Conservation (phyloP, 1,139 yeast species). For the Scheffersomyces lignicola region DNA sequence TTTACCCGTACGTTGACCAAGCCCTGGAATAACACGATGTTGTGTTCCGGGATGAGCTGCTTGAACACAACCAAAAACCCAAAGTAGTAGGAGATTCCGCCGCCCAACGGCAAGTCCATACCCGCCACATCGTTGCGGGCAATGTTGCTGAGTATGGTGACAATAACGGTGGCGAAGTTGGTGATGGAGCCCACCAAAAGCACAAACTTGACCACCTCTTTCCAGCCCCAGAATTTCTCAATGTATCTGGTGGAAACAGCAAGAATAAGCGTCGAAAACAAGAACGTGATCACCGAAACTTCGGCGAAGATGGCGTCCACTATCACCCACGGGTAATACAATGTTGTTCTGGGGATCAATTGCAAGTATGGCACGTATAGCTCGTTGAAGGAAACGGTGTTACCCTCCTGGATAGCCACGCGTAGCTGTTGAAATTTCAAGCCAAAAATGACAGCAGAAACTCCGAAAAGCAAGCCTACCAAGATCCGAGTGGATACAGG, state of each 20-base stretch:
- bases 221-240: conserved; percentile 59
- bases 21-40: conserved; percentile 66
- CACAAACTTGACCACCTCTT: conserved; percentile 61
- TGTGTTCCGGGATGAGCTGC: conserved; percentile 88
- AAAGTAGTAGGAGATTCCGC: conserved; percentile 68
- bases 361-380: conserved; percentile 64
- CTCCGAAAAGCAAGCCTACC: conserved; percentile 21
- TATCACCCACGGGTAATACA: conserved; percentile 76
- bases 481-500: conserved; percentile 33
- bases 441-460: conserved; percentile 27
- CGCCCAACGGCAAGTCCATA: conserved; percentile 59
- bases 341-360: conserved; percentile 63
- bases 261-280: conserved; percentile 50
- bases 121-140: conserved; percentile 36
- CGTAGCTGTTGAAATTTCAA: conserved; percentile 35
- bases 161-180: conserved; percentile 48
- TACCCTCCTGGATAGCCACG: conserved; percentile 21
- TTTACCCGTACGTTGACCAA: conserved; percentile 66
- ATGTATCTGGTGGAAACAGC: conserved; percentile 52
- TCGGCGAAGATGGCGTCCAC: conserved; percentile 73
- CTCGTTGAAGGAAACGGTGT: conserved; percentile 26
- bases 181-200: conserved; percentile 59
- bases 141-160: conserved; percentile 42
- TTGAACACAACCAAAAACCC: conserved; percentile 84
- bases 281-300: conserved; percentile 50